Percentiles rank a stretch among this genome's conserved stretches.
Conservation (phyloP, 1,284 basidiomycete genomes). For the Phellinidium pouzarii region DNA sequence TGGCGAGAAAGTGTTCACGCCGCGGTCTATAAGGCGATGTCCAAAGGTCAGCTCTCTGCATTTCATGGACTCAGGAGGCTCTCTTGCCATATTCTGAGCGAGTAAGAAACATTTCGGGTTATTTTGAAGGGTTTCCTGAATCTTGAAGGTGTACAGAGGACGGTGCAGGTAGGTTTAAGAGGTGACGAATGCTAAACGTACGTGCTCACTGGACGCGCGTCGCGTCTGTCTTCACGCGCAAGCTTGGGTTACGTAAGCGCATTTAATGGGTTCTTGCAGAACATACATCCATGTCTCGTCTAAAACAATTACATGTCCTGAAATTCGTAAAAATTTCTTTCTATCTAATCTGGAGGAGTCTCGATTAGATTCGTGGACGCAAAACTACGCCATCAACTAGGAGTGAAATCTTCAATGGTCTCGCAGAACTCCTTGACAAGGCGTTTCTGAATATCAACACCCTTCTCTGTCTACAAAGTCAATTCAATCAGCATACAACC, state of each 20-base stretch:
- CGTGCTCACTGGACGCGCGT: slow-evolving; percentile 13
- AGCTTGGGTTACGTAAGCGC: background rate
- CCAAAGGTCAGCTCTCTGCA: background rate
- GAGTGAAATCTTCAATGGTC: slow-evolving; percentile 57
- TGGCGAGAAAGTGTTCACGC: slow-evolving; percentile 98
- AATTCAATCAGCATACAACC: slow-evolving; percentile 4
- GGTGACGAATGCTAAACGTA: background rate
- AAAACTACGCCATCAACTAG: background rate
- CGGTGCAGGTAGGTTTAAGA: background rate
- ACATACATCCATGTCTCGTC: no score
- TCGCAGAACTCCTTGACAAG: slow-evolving; percentile 83
- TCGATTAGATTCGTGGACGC: background rate
- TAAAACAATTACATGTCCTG: no score
- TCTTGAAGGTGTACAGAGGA: background rate
- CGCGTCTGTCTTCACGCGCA: slow-evolving; percentile 10
- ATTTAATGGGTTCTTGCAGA: no score
- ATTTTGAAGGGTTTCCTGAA: background rate
- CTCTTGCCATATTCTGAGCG: slow-evolving; percentile 83
- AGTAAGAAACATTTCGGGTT: slow-evolving; percentile 72
- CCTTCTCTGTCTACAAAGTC: slow-evolving; percentile 49
- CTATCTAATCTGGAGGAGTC: background rate
- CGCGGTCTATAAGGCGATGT: slow-evolving; percentile 64
- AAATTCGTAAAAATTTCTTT: background rate
- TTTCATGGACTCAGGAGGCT: background rate
- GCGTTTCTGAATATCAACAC: slow-evolving; percentile 66